phyloP scores from a whole-genome alignment of 352 stramenopile species.

The Phytopythium litorale region DNA sequence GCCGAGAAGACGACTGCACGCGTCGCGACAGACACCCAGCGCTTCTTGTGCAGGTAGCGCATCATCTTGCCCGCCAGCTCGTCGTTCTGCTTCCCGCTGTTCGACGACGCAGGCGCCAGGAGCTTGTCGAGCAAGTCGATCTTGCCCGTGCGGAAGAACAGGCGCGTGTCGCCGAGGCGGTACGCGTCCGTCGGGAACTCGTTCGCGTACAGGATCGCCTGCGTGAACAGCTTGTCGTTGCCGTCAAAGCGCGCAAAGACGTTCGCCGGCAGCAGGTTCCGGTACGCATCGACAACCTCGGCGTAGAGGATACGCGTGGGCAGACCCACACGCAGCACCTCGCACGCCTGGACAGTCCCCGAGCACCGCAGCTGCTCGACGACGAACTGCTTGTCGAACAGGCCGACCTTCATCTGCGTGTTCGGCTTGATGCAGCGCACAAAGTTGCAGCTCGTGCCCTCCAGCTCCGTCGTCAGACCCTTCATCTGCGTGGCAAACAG shows the following conservation, averaged over 20 bases:
- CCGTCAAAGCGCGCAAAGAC: constrained; percentile 72
- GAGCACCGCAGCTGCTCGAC: constrained; percentile 74
- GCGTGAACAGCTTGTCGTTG: constrained; percentile 86
- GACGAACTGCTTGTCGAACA: constrained; percentile 75
- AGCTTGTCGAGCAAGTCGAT: constrained; percentile 81
- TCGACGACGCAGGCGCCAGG: constrained; percentile 46
- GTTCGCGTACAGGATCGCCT: constrained; percentile 77
- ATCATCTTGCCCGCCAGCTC: constrained; percentile 37
- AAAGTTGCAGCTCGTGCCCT: constrained; percentile 90
- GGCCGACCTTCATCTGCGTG: constrained; percentile 87
- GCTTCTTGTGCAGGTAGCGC: constrained; percentile 71
- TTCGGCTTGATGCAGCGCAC: constrained; percentile 96
- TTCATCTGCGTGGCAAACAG: constrained; percentile 85
- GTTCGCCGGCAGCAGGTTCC: constrained; percentile 52
- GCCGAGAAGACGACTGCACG: constrained; percentile 69
- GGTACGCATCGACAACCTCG: constrained; percentile 84
- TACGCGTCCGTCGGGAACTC: constrained; percentile 75
- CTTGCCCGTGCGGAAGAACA: constrained; percentile 87
- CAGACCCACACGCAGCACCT: constrained; percentile 75
- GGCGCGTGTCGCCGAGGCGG: constrained; percentile 67
- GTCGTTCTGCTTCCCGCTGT: constrained; percentile 18
- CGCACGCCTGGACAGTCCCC: constrained; percentile 72
- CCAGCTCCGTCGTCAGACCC: constrained; percentile 74
- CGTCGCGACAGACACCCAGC: constrained; percentile 67
- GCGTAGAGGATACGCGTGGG: constrained; percentile 84